phyloP scores from a whole-genome alignment of 768 basidiomycete genomes.

The Agaricus blazei region DNA sequence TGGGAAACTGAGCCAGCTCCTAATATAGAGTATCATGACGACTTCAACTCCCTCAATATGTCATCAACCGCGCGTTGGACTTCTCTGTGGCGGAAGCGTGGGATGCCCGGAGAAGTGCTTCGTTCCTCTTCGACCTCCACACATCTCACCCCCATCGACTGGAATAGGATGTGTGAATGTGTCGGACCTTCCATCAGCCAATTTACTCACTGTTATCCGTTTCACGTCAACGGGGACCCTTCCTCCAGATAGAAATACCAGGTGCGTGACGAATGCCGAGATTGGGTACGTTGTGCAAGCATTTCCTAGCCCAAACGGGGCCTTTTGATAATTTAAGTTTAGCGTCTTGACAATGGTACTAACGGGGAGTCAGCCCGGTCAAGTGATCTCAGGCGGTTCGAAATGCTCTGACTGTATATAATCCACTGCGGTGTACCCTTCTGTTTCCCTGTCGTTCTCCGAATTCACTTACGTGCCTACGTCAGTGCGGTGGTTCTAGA shows the following conservation, averaged over 20 bases:
- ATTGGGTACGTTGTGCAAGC: slow-evolving; percentile 61
- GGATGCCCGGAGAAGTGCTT: slow-evolving; percentile 13
- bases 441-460: slow-evolving; percentile 87
- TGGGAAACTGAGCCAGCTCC: too few species aligned
- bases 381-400: background rate
- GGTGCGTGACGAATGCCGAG: slow-evolving; percentile 80
- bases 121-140: slow-evolving; percentile 34
- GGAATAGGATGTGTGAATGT: slow-evolving; percentile 8
- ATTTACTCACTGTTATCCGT: slow-evolving; percentile 51
- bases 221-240: slow-evolving; percentile 56
- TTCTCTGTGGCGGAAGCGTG: slow-evolving; percentile 38
- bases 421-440: slow-evolving; percentile 77
- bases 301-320: slow-evolving; percentile 54
- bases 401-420: slow-evolving; percentile 60
- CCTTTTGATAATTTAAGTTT: slow-evolving; percentile 52
- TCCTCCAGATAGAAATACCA: slow-evolving; percentile 70
- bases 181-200: background rate
- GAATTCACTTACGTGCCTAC: slow-evolving; percentile 59
- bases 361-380: slow-evolving; percentile 2
- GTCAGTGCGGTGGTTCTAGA: background rate
- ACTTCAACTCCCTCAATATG: slow-evolving; percentile 15
- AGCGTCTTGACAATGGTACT: slow-evolving; percentile 70
- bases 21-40: too few species aligned
- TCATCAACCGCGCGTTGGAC: slow-evolving; percentile 39
- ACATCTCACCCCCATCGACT: slow-evolving; percentile 61